These are phyloP conservation scores for Candida suzukii DNA, from an alignment of 805 yeast species.

Conservation along the genomic window DNA sequence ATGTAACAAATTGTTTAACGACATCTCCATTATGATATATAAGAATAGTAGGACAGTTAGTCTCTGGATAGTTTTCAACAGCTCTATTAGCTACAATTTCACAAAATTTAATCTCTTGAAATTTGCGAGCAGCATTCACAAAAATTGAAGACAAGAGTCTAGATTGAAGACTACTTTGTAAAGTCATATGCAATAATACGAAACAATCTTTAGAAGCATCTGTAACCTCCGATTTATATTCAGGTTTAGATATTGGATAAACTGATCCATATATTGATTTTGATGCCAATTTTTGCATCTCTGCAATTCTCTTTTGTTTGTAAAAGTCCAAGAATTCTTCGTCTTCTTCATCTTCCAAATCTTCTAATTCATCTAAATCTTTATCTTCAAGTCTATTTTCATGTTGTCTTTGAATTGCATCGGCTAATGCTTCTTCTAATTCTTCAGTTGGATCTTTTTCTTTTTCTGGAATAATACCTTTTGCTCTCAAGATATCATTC, in stretches of 20 bases:
- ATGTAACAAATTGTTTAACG: slow-evolving; percentile 71
- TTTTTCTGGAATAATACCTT: slow-evolving; percentile 88
- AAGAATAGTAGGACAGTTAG: slow-evolving; percentile 85
- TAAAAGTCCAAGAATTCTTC: slow-evolving; percentile 82
- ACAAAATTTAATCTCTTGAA: slow-evolving; percentile 79
- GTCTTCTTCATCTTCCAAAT: slow-evolving; percentile 85
- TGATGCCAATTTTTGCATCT: slow-evolving; percentile 53
- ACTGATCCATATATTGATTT: slow-evolving; percentile 66
- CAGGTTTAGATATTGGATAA: slow-evolving; percentile 75
- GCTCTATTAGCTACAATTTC: slow-evolving; percentile 91
- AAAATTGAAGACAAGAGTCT: slow-evolving; percentile 60
- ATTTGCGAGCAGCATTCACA: slow-evolving; percentile 52
- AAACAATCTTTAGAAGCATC: slow-evolving; percentile 59
- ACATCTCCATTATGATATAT: slow-evolving; percentile 77
- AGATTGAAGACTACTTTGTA: slow-evolving; percentile 64
- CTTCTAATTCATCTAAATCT: slow-evolving; percentile 77
- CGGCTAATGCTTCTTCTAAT: slow-evolving; percentile 81
- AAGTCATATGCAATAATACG: slow-evolving; percentile 75
- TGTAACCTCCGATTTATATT: slow-evolving; percentile 80
- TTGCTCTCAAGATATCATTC: slow-evolving; percentile 88
- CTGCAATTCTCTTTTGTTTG: slow-evolving; percentile 70
- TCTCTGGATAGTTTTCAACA: slow-evolving; percentile 85
- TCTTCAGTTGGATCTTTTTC: slow-evolving; percentile 85
- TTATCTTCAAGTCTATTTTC: slow-evolving; percentile 75
- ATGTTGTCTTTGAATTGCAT: slow-evolving; percentile 72